Evolutionary conservation across 352 stramenopile species (phyloP), one percentile per base, ranked within the genome.

Genomic region (Nothophytophthora sp.): DNA sequence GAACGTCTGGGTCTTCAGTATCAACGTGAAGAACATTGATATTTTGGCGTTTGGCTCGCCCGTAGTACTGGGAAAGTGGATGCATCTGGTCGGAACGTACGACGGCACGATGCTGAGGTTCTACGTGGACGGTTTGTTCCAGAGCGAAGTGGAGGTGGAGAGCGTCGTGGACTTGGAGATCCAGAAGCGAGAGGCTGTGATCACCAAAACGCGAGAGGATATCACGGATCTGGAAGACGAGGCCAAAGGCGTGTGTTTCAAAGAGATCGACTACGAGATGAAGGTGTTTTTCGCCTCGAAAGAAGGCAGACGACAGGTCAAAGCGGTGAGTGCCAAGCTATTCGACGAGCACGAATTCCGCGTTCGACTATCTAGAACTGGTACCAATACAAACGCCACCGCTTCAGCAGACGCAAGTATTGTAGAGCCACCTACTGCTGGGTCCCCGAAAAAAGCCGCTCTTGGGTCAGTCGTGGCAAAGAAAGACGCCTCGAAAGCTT

Each of bases 311-410:
- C 56, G 57, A 16, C 72, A 87, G 44, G 59, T 95, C 35, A 86
- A 87, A 22, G 28, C 41, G 0, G 55, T 79, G 10, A 88, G 75
- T 22, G 61, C 86, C 19, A 90, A 92, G 44, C 53, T 96, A 8
- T 45, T 89, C 12, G 85, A 96, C 32, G 84, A 96, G 49, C 74
- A 90, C 33, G 73, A 92, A n/a, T 95, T 96, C 46, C 83, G 80
- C 5, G 55, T 82, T 2, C 72, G 87, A 22, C 61, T 96, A 12
- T 84, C 80, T 3, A 74, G 79, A 63, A 73, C 51, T 11, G 37
- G 40, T 11, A n/a, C n/a, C n/a, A n/a, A n/a, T n/a, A 19, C 43
- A 20, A 65, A 56, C 25, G n/a, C 41, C 23, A 19, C 29, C 13
- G 16, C 16, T n/a, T 28, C 11, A 5, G 23, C 18, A 18, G 39